These are phyloP conservation scores for Solanum sitiens DNA, from an alignment of 257 asterid species.

Conservation along the genomic window DNA sequence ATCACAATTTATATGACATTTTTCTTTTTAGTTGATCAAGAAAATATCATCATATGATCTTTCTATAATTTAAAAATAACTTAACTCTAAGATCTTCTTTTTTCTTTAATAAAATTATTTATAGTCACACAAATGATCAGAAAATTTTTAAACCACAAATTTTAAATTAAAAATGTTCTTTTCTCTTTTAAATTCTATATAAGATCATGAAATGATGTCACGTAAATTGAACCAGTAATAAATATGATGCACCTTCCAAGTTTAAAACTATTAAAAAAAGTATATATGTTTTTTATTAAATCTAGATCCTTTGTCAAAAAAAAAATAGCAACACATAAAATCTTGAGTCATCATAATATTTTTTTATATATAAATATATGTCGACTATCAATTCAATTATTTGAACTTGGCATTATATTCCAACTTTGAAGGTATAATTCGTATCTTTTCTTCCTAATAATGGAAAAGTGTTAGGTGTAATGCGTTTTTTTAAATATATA, in stretches of 20 bases:
- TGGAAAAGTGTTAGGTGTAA: background rate
- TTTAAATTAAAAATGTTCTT: background rate
- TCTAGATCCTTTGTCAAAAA: background rate
- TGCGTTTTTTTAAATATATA: background rate
- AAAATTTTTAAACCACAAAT: too few species aligned
- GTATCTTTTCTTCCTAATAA: background rate
- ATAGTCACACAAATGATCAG: background rate
- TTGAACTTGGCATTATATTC: background rate
- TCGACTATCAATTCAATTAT: background rate
- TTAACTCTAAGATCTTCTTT: too few species aligned
- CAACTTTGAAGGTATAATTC: background rate
- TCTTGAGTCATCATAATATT: background rate
- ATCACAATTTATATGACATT: background rate
- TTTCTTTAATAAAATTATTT: too few species aligned
- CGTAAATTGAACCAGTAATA: too few species aligned
- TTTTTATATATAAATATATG: too few species aligned
- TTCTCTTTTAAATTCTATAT: too few species aligned
- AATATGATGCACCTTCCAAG: background rate
- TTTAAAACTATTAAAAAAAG: background rate
- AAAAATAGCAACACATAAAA: background rate
- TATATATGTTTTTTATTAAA: background rate
- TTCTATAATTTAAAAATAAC: too few species aligned
- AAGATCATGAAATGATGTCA: too few species aligned
- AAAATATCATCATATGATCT: background rate
- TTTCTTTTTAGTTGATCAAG: too few species aligned